Percentiles rank a stretch among this genome's conserved stretches.
phyloP scores from a whole-genome alignment of 345 rosid species.

The Euclidium syriacum region DNA sequence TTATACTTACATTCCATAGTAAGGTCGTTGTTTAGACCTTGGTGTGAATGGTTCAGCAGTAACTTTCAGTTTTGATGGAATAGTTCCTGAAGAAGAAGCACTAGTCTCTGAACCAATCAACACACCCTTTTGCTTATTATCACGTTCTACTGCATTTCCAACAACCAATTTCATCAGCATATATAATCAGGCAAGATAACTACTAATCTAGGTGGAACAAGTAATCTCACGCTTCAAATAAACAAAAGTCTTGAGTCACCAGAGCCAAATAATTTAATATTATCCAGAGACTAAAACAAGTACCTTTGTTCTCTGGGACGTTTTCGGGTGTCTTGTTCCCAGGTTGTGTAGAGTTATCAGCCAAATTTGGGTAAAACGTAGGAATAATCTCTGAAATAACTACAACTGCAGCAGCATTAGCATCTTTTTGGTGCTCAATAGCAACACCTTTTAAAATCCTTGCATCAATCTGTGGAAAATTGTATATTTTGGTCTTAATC shows the following conservation, averaged over 20 bases:
- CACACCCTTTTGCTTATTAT: conserved; percentile 14
- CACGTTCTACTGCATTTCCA: conserved; percentile 34
- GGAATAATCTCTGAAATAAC: conserved; percentile 78
- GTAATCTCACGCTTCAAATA: background rate
- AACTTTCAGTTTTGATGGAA: conserved; percentile 8
- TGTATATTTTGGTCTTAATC: background rate
- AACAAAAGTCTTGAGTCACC: too few species aligned
- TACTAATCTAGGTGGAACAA: background rate
- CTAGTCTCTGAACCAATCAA: conserved; percentile 11
- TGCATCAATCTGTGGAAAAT: conserved; percentile 52
- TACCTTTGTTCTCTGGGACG: conserved; percentile 38
- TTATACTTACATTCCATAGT: conserved; percentile 13
- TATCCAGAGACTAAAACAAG: background rate
- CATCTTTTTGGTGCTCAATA: conserved; percentile 68
- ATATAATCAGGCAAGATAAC: background rate
- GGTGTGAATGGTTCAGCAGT: conserved; percentile 26
- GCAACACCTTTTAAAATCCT: conserved; percentile 87
- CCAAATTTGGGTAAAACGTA: conserved; percentile 23
- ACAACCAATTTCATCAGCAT: conserved; percentile 7
- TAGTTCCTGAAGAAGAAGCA: conserved; percentile 26
- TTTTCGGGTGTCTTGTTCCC: conserved; percentile 9
- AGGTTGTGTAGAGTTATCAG: background rate
- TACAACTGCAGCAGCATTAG: conserved; percentile 59
- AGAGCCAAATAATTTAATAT: background rate
- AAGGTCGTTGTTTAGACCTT: background rate